A percentile compares a stretch with the other conserved stretches of the same genome.
Evolutionary conservation across 257 asterid genomes (phyloP).

Genomic region (Plantago elongata): DNA sequence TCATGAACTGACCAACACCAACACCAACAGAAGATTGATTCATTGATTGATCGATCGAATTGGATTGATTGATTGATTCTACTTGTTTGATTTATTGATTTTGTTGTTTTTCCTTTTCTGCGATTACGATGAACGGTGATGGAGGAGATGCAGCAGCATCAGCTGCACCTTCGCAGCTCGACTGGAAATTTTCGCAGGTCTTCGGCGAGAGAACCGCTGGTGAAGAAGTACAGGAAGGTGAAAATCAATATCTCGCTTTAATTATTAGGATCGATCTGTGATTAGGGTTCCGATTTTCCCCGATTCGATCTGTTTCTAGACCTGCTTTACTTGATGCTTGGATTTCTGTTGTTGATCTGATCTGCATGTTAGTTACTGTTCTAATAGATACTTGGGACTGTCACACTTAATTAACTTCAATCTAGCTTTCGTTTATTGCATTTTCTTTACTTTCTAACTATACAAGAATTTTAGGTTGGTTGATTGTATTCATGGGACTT

Average conservation of each 20-base stretch:
- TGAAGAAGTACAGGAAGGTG: conserved; percentile 99
- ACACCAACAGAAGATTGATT: conserved; percentile 12
- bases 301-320: conserved; percentile 31
- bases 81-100: conserved; percentile 9
- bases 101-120: conserved; percentile 26
- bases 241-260: neutral
- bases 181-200: conserved; percentile 98
- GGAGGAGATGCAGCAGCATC: conserved; percentile 65
- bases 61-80: neutral
- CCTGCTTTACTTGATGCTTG: conserved; percentile 24
- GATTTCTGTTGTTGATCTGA: conserved; percentile 36
- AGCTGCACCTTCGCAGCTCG: conserved; percentile 80
- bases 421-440: conserved; percentile 19
- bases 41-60: conserved; percentile 25
- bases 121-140: conserved; percentile 66
- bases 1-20: conserved; percentile 36
- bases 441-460: neutral
- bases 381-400: conserved; percentile 1
- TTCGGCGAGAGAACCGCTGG: conserved; percentile 97
- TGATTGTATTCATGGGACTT: neutral
- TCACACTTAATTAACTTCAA: conserved; percentile 26
- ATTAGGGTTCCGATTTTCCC: conserved; percentile 14
- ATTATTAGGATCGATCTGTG: conserved; percentile 12
- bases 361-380: conserved; percentile 32
- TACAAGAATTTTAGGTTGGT: neutral